Evolutionary conservation across 176 grass and related monocot species (phyloP), one percentile per base, ranked within the genome.

Genomic region (Ampelocalamus luodianensis): DNA sequence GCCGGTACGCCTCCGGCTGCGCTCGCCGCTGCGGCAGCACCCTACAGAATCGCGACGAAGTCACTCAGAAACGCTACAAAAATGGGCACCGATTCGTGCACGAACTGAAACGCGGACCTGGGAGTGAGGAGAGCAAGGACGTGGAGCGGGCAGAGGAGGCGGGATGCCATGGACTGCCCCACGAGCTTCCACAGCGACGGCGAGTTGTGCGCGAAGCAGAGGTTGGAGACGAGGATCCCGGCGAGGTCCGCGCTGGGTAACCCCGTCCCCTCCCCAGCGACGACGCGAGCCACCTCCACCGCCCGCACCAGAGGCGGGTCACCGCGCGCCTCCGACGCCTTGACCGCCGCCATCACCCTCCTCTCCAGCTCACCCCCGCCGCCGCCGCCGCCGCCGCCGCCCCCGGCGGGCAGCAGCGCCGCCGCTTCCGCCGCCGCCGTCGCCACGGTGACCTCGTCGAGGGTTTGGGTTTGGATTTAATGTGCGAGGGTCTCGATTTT

Each of bases 161-260:
- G 90, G 14, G 88, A 94, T 2, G 88, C 76, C 60, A 96, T 77
- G 69, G 96, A 90, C 77, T 99, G 93, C 75, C 91, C 96, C 5
- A 99, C 81, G 77, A 99, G 96, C 86, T 96, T 99, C 96, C 96
- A 99, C 11, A 99, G 78, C n/a, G 91, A 94, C 51, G 96, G 84
- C 2, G 88, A 92, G 81, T 99, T 90, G 84, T 94, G 90, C 75
- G 86, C 86, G 86, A 96, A 96, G 80, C 96, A 99, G 75, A 99
- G 93, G 83, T 94, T 90, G 79, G 96, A 94, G 76, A 99, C 91
- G 77, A 99, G 89, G 77, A 96, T 92, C 72, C 77, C 76, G 4
- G 90, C 96, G 10, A 99, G 91, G 42, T 96, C 93, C 0, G 91
- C 79, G 87, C 72, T 94, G 39, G 96, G 93, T 39, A 92, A 46